Conservation (phyloP, 169 alveolate genomes). For the Plasmodium knowlesi region DNA sequence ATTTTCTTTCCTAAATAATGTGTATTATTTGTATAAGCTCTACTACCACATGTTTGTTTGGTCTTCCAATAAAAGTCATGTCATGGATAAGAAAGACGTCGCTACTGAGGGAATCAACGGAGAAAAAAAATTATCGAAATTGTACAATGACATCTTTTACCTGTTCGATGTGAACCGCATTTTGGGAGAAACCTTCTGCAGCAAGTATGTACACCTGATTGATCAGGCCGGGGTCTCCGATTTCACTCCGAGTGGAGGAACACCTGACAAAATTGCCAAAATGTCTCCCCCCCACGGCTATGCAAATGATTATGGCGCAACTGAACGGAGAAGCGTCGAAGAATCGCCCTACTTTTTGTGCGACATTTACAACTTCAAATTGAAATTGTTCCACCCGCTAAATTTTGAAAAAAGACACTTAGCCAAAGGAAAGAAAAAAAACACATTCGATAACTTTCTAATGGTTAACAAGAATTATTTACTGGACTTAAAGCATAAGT, state of each 20-base stretch:
- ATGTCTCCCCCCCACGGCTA: not conserved
- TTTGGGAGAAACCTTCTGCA: constrained; percentile 26
- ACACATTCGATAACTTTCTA: constrained; percentile 5
- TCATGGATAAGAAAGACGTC: not conserved
- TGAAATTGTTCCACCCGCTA: constrained; percentile 47
- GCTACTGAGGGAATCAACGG: not conserved
- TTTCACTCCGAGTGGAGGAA: not conserved
- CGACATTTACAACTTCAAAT: constrained; percentile 31
- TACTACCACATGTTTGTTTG: constrained; percentile 62
- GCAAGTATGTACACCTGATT: constrained; percentile 4
- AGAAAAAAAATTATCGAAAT: not conserved
- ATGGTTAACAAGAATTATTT: constrained; percentile 58
- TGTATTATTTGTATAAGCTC: constrained; percentile 52
- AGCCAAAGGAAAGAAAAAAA: not conserved
- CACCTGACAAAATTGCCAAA: not conserved
- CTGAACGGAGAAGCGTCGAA: not conserved
- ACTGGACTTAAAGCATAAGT: constrained; percentile 12
- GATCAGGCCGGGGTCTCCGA: not conserved
- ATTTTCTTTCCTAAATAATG: constrained; percentile 45
- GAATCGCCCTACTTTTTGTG: constrained; percentile 4
- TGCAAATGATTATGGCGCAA: not conserved
- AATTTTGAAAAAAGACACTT: not conserved
- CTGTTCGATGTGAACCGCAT: constrained; percentile 19
- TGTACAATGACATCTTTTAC: constrained; percentile 13
- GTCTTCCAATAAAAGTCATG: constrained; percentile 3